A percentile compares a stretch with the other conserved stretches of the same genome.
Evolutionary conservation across 192 early-diverging fungal genomes (phyloP).

Genomic region (Rhizophagus clarus): DNA sequence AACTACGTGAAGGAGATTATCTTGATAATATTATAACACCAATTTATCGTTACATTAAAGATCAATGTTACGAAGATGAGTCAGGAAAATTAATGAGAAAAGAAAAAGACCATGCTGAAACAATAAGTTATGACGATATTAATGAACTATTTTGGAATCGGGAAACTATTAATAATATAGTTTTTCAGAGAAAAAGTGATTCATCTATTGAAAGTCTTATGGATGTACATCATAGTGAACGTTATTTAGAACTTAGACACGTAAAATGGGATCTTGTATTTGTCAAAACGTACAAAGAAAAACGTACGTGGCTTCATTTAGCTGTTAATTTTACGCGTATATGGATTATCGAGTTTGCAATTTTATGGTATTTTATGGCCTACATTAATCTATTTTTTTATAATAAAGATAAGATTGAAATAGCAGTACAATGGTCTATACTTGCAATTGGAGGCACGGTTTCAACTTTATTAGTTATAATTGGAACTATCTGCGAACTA

Average conservation of each 20-base stretch:
- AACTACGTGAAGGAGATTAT: constrained; percentile 69
- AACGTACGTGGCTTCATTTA: constrained; percentile 80
- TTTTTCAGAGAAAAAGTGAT: constrained; percentile 49
- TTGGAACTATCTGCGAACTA: constrained; percentile 69
- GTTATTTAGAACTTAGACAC: constrained; percentile 62
- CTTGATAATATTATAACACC: constrained; percentile 69
- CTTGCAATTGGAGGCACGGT: constrained; percentile 71
- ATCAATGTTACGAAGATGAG: constrained; percentile 72
- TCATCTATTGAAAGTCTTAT: constrained; percentile 45
- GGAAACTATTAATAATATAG: constrained; percentile 61
- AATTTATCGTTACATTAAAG: constrained; percentile 72
- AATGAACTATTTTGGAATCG: constrained; percentile 85
- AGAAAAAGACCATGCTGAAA: constrained; percentile 74
- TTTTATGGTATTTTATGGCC: constrained; percentile 81
- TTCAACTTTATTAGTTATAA: constrained; percentile 66
- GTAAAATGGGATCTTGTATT: constrained; percentile 75
- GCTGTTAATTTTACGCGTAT: constrained; percentile 83
- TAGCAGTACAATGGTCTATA: constrained; percentile 62
- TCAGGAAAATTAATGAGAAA: constrained; percentile 72
- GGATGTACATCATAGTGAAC: constrained; percentile 58
- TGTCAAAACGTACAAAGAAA: constrained; percentile 82
- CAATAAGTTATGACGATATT: constrained; percentile 82
- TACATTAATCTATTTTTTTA: constrained; percentile 71
- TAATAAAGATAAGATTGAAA: constrained; percentile 36
- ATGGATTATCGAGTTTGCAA: constrained; percentile 81